Evolutionary conservation across 768 basidiomycete genomes (phyloP).

Genomic region (Collybiopsis luxurians): DNA sequence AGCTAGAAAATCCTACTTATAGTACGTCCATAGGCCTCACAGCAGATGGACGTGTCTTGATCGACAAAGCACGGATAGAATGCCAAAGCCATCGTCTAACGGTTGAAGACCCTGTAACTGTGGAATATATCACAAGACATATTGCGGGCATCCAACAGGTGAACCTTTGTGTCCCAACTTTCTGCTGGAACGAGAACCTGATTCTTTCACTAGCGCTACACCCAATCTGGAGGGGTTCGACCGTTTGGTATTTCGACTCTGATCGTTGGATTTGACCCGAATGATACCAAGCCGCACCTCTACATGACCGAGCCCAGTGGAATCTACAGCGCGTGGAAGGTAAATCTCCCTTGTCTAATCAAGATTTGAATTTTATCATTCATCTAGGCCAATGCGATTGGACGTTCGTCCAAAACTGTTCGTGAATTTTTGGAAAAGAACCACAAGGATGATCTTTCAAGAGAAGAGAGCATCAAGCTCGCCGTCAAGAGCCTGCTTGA

Average conservation of each 20-base stretch:
- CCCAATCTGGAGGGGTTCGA: constrained; percentile 97
- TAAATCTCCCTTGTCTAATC: constrained; percentile 20
- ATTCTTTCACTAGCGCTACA: constrained; percentile 67
- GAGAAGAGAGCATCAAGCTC: constrained; percentile 91
- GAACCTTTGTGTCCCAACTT: constrained; percentile 11
- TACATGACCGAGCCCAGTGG: constrained; percentile 98
- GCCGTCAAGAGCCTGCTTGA: constrained; percentile 95
- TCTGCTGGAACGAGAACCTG: not conserved
- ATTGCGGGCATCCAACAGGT: constrained; percentile 99
- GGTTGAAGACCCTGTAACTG: constrained; percentile 96
- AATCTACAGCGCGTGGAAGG: constrained; percentile 99
- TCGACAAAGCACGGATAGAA: constrained; percentile 97
- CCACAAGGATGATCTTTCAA: constrained; percentile 84
- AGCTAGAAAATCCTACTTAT: not conserved
- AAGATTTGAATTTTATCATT: not conserved
- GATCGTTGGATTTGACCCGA: constrained; percentile 94
- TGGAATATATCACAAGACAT: constrained; percentile 98
- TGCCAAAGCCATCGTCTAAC: constrained; percentile 97
- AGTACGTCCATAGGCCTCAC: constrained; percentile 67
- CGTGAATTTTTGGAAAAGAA: constrained; percentile 99
- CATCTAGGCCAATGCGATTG: constrained; percentile 90
- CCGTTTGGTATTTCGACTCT: constrained; percentile 98
- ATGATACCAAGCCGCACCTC: constrained; percentile 82
- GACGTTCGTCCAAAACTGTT: constrained; percentile 96
- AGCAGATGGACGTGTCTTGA: constrained; percentile 95